A percentile compares a stretch with the other conserved stretches of the same genome.
phyloP scores from a whole-genome alignment of 164 flowering plant genomes.

The Stephania japonica region DNA sequence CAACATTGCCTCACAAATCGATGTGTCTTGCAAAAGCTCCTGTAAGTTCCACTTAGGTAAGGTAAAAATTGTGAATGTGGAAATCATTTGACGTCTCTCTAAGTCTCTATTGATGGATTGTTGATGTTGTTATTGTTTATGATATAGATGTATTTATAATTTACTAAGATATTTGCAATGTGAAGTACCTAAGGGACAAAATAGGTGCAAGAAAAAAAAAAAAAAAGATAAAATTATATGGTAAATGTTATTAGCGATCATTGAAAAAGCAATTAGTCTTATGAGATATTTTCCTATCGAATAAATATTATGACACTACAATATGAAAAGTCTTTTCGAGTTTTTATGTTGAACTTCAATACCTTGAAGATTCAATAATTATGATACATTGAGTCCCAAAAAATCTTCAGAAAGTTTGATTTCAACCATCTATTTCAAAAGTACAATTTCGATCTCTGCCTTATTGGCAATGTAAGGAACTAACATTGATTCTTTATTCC shows the following conservation, averaged over 20 bases:
- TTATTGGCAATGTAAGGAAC: not conserved
- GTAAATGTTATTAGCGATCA: conserved; percentile 26
- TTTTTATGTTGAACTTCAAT: conserved; percentile 30
- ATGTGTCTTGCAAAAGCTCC: conserved; percentile 43
- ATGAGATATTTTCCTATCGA: conserved; percentile 57
- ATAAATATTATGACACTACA: conserved; percentile 32
- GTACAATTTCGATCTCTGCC: not conserved
- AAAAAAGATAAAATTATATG: conserved; percentile 20
- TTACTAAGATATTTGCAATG: too few species aligned
- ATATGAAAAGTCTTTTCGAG: conserved; percentile 24
- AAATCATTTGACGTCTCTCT: not conserved
- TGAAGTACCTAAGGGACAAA: too few species aligned
- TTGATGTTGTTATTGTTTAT: too few species aligned
- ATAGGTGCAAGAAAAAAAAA: too few species aligned
- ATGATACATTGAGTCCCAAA: conserved; percentile 18
- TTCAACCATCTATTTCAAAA: too few species aligned
- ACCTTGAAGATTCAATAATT: conserved; percentile 39
- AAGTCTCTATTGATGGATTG: too few species aligned
- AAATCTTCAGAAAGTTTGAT: too few species aligned
- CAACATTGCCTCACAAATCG: conserved; percentile 54
- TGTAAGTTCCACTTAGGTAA: conserved; percentile 74
- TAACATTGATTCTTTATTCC: not conserved
- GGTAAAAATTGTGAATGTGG: conserved; percentile 37
- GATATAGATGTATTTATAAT: not conserved
- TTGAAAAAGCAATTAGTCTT: conserved; percentile 57